Evolutionary conservation across 345 rosid species (phyloP).

Genomic region (Aquilaria malaccensis): DNA sequence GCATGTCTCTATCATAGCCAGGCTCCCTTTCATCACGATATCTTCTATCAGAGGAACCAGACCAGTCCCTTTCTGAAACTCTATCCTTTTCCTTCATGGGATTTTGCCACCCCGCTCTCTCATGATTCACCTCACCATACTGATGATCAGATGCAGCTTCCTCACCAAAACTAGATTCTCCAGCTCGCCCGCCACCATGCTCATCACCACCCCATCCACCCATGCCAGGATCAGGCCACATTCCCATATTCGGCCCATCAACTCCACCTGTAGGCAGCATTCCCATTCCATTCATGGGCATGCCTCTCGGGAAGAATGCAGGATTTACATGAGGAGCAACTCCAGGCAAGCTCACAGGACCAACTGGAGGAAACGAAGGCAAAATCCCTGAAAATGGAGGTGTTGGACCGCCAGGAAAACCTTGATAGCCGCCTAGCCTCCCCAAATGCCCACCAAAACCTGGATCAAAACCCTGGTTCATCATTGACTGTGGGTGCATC

Average conservation of each 20-base stretch:
- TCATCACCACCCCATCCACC: slow-evolving; percentile 65
- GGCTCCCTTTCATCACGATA: slow-evolving; percentile 48
- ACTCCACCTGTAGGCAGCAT: slow-evolving; percentile 64
- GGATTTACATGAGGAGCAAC: slow-evolving; percentile 93
- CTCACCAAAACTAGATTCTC: slow-evolving; percentile 74
- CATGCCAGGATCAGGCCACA: slow-evolving; percentile 72
- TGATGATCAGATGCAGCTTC: slow-evolving; percentile 87
- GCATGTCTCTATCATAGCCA: slow-evolving; percentile 45
- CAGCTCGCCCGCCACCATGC: slow-evolving; percentile 33
- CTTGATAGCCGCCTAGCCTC: slow-evolving; percentile 71
- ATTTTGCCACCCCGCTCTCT: slow-evolving; percentile 53
- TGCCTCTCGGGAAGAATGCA: slow-evolving; percentile 67
- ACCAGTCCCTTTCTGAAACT: slow-evolving; percentile 63
- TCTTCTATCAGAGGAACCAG: slow-evolving; percentile 57
- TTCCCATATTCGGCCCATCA: slow-evolving; percentile 62
- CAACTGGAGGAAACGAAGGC: slow-evolving; percentile 67
- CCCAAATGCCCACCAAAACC: slow-evolving; percentile 42
- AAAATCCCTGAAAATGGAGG: slow-evolving; percentile 76
- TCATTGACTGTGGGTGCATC: slow-evolving; percentile 79
- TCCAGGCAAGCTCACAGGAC: slow-evolving; percentile 73
- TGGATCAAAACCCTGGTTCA: slow-evolving; percentile 80
- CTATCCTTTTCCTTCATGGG: slow-evolving; percentile 57
- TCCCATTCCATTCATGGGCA: slow-evolving; percentile 57
- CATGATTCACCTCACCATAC: slow-evolving; percentile 67
- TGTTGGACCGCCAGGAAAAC: slow-evolving; percentile 36